Base-by-base conservation (phyloP, 371 early-diverging fungal species). In the Gilbertella persicaria region DNA sequence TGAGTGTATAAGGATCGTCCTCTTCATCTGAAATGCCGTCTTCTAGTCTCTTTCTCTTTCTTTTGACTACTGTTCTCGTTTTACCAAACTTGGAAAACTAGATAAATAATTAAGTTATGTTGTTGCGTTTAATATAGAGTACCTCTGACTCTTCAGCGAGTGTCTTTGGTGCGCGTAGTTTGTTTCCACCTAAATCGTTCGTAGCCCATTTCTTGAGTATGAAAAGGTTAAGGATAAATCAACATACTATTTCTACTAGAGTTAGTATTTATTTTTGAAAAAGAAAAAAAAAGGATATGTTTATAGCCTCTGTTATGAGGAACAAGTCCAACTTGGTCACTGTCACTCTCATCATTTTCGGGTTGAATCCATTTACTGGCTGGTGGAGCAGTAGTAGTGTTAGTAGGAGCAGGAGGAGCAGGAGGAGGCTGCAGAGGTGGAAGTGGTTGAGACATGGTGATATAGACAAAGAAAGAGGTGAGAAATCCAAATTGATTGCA, bases 271-370 rank as follows among this genome's bases (percentile, higher is more conserved):
- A 5, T 45, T 20, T 55, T 40, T 5, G 33, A 45, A 37, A 19
- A 30, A 41, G 9, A 16, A 46, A 36, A 28, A 45, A 75, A 75
- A 79, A 79, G 79, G 79, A 79, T 79, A 79, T 79, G 70, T 75
- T 80, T 80, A 64, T 80, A 75, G 58, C 80, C 80, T 35, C 80
- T 62, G 42, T 80, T 80, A 43, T 77, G 78, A 53, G 80, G 73
- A 17, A 78, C 75, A 0, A 78, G 30, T 21, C 75, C 78, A 49
- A 78, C 67, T 60, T 70, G 68, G 21, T 73, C 68, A 48, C 20
- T 53, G 23, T 73, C 73, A 45, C 70, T 69, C 2, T 73, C 70
- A 5, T 63, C 60, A 28, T 56, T 62, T 9, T 73, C 67, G 12
- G 62, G 51, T 16, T 60, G 60, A 25, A 66, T 52, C 64, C 64